Evolutionary conservation across 768 basidiomycete species (phyloP).

Genomic region (Serpula lacrymans): DNA sequence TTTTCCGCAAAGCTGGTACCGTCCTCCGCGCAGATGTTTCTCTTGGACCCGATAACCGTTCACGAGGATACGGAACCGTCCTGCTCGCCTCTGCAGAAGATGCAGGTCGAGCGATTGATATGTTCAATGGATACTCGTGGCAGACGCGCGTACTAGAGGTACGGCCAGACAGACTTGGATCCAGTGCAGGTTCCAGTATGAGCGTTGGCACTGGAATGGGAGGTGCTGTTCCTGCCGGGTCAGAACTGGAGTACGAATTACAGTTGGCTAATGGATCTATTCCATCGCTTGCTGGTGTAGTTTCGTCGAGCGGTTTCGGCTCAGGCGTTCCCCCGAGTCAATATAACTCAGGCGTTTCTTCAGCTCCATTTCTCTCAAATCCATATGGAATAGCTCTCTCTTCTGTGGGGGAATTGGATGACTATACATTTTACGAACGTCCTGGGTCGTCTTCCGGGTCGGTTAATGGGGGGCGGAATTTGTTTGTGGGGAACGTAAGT

Average conservation of each 20-base stretch:
- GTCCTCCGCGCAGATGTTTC: constrained; percentile 77
- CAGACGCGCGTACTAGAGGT: constrained; percentile 92
- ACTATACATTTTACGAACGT: no score
- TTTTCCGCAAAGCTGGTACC: constrained; percentile 93
- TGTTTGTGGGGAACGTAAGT: constrained; percentile 90
- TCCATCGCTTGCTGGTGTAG: no score
- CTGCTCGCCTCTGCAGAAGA: constrained; percentile 93
- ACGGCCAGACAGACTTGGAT: constrained; percentile 72
- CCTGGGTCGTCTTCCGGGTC: constrained; percentile 16
- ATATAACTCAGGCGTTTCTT: no score
- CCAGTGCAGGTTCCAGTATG: constrained; percentile 21
- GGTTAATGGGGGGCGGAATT: constrained; percentile 38
- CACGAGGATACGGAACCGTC: constrained; percentile 92
- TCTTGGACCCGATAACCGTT: constrained; percentile 85
- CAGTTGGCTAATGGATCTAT: no score
- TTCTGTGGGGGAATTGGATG: no score
- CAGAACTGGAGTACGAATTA: no score
- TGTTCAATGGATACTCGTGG: constrained; percentile 98
- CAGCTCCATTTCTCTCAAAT: no score
- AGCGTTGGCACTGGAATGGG: constrained; percentile 29
- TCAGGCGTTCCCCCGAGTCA: no score
- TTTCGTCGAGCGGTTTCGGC: no score
- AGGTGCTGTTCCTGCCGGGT: no score
- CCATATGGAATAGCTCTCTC: no score
- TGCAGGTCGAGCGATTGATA: constrained; percentile 89